Base-by-base conservation (phyloP, 306 rosid genomes). In the Oxytropis ochrocephala region DNA sequence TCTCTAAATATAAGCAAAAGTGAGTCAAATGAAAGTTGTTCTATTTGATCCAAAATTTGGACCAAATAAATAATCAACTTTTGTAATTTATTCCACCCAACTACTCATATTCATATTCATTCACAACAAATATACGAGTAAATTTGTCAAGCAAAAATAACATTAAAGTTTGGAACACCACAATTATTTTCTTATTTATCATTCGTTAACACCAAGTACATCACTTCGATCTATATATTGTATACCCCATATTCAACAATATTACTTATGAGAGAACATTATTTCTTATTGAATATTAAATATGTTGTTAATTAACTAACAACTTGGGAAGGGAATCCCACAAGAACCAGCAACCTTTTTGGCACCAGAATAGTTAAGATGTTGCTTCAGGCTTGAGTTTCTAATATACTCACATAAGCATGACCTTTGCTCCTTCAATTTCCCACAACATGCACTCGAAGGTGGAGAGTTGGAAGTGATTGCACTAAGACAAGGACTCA, bases 321-420 rank as follows among this genome's bases (percentile, higher is more conserved):
- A 82, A 0, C 0, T 8, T 4, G 96, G 92, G 16, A 5, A 9
- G 29, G 88, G 3, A 53, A 89, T 50, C 0, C 80, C 76, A 50
- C 96, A 89, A 39, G 69, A 0, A 13, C 27, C n/a, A 27, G 84
- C 76, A 0, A 87, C 90, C 41, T 2, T 74, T 78, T 1, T 77
- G 29, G 92, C 54, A 14, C 73, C 70, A 7, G 87, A 66, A 70
- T 85, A 62, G 44, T 33, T 75, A 18, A 86, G 50, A 44, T 85
- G 86, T 9, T 18, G 74, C 70, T 24, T 61, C 4, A 83, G 67
- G 5, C 0, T 9, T 4, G 96, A 92, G 75, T 83, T 60, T 73
- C 44, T 75, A 16, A 81, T 11, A 63, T 89, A 89, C 2, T 56
- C 79, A 67, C 96, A 89, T 0, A 89, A 74, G 79, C 96, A 89